A percentile compares a stretch with the other conserved stretches of the same genome.
Conservation (phyloP, 768 basidiomycete species). For the Lactarius quietus region DNA sequence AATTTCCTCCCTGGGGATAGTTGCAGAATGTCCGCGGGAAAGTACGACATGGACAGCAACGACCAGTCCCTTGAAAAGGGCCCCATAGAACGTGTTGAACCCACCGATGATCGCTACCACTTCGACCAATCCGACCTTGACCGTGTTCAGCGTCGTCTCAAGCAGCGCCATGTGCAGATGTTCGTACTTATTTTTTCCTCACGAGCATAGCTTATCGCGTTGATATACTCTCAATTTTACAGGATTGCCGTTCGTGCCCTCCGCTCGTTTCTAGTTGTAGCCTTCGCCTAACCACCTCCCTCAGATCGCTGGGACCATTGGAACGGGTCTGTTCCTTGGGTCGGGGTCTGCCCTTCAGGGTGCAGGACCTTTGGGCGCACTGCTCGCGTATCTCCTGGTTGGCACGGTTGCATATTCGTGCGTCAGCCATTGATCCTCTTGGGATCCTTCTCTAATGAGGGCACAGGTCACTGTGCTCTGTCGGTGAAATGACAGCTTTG, state of each 20-base stretch:
- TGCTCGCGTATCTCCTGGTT: conserved; percentile 60
- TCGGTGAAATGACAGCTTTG: conserved; percentile 79
- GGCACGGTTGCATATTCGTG: conserved; percentile 64
- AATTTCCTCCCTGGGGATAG: neutral
- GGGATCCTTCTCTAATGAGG: neutral
- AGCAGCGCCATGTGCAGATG: conserved; percentile 82
- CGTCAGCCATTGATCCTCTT: conserved; percentile 36
- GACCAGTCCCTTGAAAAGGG: conserved; percentile 30
- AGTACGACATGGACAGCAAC: neutral
- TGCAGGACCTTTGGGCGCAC: conserved; percentile 65
- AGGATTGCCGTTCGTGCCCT: conserved; percentile 58
- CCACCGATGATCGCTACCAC: conserved; percentile 34
- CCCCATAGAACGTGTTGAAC: conserved; percentile 28
- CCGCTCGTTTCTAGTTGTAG: neutral
- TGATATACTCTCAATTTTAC: neutral
- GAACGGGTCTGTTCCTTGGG: conserved; percentile 71
- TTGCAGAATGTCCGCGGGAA: conserved; percentile 9
- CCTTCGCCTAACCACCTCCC: neutral
- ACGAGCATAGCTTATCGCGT: neutral
- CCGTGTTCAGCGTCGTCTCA: conserved; percentile 64
- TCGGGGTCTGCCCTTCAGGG: conserved; percentile 56
- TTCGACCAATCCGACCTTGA: conserved; percentile 65
- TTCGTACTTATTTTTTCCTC: conserved; percentile 33
- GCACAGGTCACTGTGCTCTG: conserved; percentile 53
- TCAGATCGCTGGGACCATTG: conserved; percentile 73